Percentiles rank a stretch among this genome's conserved stretches.
These are phyloP conservation scores for Hansenula lynferdii DNA, from an alignment of 1,139 yeast genomes.

Conservation along the genomic window DNA sequence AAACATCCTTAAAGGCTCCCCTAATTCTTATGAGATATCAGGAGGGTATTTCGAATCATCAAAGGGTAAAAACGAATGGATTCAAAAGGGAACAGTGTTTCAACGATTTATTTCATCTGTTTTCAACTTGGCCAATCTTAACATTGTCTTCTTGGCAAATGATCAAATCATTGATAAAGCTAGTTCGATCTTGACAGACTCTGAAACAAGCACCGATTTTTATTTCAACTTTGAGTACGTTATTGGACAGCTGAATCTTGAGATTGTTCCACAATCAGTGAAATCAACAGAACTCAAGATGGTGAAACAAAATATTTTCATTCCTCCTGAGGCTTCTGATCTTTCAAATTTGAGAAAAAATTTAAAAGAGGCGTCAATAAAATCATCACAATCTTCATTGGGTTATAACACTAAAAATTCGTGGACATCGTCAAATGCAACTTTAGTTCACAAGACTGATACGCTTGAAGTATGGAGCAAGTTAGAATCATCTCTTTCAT, in stretches of 20 bases:
- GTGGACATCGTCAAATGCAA: slow-evolving; percentile 24
- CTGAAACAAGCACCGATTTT: no score
- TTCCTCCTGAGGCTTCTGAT: slow-evolving; percentile 16
- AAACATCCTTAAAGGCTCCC: slow-evolving; percentile 37
- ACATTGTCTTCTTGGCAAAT: slow-evolving; percentile 29
- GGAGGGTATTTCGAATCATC: slow-evolving; percentile 25
- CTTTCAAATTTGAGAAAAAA: slow-evolving; percentile 7
- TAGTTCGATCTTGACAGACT: no score
- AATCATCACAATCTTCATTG: slow-evolving; percentile 26
- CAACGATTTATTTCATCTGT: slow-evolving; percentile 24
- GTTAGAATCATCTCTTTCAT: slow-evolving; percentile 25
- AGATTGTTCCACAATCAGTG: slow-evolving; percentile 6
- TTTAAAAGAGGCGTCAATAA: slow-evolving; percentile 23
- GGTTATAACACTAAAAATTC: slow-evolving; percentile 26
- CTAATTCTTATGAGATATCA: slow-evolving; percentile 17
- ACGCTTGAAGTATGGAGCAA: slow-evolving; percentile 50
- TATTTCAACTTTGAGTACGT: slow-evolving; percentile 33
- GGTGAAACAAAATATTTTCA: slow-evolving; percentile 12
- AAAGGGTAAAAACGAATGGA: slow-evolving; percentile 35
- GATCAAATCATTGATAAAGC: slow-evolving; percentile 2
- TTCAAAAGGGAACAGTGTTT: slow-evolving; percentile 30
- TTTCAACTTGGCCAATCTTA: slow-evolving; percentile 27
- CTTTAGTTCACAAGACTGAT: slow-evolving; percentile 22
- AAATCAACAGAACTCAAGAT: slow-evolving; percentile 2
- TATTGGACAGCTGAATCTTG: slow-evolving; percentile 18